A percentile compares a stretch with the other conserved stretches of the same genome.
These are phyloP conservation scores for Nannochloropsis salina DNA, from an alignment of 108 stramenopile genomes.

Conservation along the genomic window DNA sequence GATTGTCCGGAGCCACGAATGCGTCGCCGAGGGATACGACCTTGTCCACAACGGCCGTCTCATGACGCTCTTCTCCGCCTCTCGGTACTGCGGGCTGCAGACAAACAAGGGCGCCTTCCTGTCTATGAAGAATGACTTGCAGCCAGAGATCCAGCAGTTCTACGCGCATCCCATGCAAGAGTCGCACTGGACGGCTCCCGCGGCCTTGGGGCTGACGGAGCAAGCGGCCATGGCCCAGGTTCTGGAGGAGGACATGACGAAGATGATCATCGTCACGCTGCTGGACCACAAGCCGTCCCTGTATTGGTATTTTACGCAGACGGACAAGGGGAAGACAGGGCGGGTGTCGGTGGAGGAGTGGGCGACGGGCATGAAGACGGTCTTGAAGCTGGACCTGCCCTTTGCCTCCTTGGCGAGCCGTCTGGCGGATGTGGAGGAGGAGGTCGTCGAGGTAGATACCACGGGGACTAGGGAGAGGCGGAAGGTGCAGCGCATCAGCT, in stretches of 20 bases:
- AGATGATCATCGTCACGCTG: conserved; percentile 58
- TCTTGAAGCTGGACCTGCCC: conserved; percentile 55
- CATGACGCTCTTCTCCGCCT: conserved; percentile 61
- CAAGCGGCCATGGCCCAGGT: conserved; percentile 27
- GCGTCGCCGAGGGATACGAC: conserved; percentile 58
- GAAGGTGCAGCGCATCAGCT: conserved; percentile 41
- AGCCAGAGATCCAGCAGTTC: conserved; percentile 52
- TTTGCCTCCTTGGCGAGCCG: conserved; percentile 48
- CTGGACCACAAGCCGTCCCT: conserved; percentile 55
- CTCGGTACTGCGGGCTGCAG: conserved; percentile 58
- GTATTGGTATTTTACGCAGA: conserved; percentile 58
- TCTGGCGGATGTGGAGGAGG: conserved; percentile 53
- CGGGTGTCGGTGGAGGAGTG: conserved; percentile 49
- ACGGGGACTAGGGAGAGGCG: not conserved
- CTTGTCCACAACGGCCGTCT: conserved; percentile 54
- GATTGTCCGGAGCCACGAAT: conserved; percentile 63
- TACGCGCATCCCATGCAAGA: conserved; percentile 34
- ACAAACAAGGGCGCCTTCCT: conserved; percentile 55
- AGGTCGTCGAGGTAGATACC: not conserved
- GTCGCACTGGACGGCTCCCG: not conserved
- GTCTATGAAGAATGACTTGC: conserved; percentile 40
- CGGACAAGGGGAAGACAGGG: conserved; percentile 53
- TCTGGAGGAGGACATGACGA: conserved; percentile 46
- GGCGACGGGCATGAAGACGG: conserved; percentile 58
- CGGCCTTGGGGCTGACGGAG: not conserved